Base-by-base conservation (phyloP, 2,329 filamentous ascomycete genomes). In the Sarocladium kiliense region DNA sequence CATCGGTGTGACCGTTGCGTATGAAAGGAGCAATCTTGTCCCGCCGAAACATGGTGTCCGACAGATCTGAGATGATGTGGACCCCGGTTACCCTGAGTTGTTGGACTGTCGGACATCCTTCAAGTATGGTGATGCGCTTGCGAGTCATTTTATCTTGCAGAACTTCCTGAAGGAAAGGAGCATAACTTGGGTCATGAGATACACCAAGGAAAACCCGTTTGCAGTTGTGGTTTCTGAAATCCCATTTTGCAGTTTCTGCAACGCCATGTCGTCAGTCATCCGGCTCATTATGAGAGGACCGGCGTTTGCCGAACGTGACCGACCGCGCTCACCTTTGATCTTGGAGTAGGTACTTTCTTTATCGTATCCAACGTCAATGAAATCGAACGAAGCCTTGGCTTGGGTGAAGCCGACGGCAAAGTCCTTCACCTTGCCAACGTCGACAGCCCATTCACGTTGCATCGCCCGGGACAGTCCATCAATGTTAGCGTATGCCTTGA, bases 341-440 rank as follows among this genome's bases (percentile, higher is more conserved):
- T 86, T 86, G 47, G 75, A 76, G 63, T 83, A 80, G 7, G 79
- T 77, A 50, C 78, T 73, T 61, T 85, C 81, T 64, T 83, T 84
- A 44, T 77, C 77, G 60, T 76, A 69, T 32, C 83, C 82, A 54
- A 86, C 77, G 62, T 87, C 82, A 56, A 86, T 71, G 70, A 85
- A 86, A 65, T 86, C 81, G 70, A 86, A 85, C 11, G 76, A 77
- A 10, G 80, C 74, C 59, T 77, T 77, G 57, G 74, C 77, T 65
- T 83, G 81, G 50, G 78, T 84, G 69, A 86, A 87, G 37, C 80
- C 84, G 57, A 75, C 63, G 26, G 76, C 74, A 68, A 86, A 87
- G 51, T 85, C 76, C 56, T 72, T 76, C 23, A 86, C 71, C 16
- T 64, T 64, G 36, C 74, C 67, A 56, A 64, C 74, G 12, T 73